Percentiles rank a stretch among this genome's conserved stretches.
phyloP scores from a whole-genome alignment of 78 protist species.

The Capsaspora owczarzaki region DNA sequence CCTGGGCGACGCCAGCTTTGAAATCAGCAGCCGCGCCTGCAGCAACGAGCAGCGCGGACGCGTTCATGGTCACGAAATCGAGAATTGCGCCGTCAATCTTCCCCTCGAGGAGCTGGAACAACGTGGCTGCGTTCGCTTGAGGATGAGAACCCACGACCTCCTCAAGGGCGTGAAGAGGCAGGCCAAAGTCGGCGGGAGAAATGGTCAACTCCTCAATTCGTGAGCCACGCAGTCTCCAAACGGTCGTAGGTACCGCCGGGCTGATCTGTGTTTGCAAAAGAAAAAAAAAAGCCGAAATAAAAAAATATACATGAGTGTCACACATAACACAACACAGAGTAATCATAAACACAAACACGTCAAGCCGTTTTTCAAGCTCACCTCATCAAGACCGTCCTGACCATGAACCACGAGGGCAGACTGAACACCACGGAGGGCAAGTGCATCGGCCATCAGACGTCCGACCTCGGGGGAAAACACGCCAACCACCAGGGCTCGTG shows the following conservation, averaged over 20 bases:
- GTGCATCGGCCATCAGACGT: conserved; percentile 5
- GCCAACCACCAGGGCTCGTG: conserved; percentile 21
- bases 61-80: conserved; percentile 41
- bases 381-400: conserved; percentile 42
- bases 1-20: neutral
- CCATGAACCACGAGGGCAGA: conserved; percentile 22
- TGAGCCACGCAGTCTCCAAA: conserved; percentile 22
- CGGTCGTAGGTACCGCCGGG: conserved; percentile 20
- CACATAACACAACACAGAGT: neutral
- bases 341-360: neutral
- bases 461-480: conserved; percentile 20
- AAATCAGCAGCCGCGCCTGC: neutral
- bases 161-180: neutral
- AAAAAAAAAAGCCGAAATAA: neutral
- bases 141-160: conserved; percentile 25
- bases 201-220: neutral
- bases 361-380: neutral
- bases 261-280: neutral
- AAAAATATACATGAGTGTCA: neutral
- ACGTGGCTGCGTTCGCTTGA: conserved; percentile 10
- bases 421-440: neutral
- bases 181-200: conserved; percentile 31
- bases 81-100: neutral
- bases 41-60: conserved; percentile 18
- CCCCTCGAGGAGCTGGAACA: conserved; percentile 25